Conservation (phyloP, 768 basidiomycete species). For the Serendipita sp. region DNA sequence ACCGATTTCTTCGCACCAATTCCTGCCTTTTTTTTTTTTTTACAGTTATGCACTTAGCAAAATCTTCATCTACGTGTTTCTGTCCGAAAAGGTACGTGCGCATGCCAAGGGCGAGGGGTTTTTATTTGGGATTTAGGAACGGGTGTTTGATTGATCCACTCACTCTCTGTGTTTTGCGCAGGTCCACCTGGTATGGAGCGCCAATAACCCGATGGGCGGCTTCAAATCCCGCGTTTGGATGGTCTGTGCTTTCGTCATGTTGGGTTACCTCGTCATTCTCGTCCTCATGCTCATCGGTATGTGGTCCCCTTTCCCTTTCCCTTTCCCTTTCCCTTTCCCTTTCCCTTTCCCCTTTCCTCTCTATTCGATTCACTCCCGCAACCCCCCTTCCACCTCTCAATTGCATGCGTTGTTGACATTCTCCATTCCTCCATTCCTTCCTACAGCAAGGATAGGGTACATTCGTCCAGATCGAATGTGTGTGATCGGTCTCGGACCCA, state of each 20-base stretch:
- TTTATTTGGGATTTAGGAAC: background rate
- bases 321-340: background rate
- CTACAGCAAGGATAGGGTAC: constrained; percentile 5
- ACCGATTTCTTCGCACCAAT: no score
- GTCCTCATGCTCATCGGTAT: constrained; percentile 3
- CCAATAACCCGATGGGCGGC: background rate
- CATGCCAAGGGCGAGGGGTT: background rate
- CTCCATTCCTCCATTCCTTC: background rate
- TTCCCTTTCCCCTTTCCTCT: no score
- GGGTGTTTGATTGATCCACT: background rate
- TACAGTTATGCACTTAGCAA: constrained; percentile 8
- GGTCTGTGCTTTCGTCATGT: constrained; percentile 5
- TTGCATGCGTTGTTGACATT: no score
- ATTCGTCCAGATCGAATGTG: constrained; percentile 9
- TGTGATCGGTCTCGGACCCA: constrained; percentile 8
- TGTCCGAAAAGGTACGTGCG: constrained; percentile 9
- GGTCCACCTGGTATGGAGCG: constrained; percentile 5
- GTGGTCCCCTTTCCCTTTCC: background rate
- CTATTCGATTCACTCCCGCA: no score
- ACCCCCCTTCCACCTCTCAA: no score
- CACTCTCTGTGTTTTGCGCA: background rate
- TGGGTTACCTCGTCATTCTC: background rate
- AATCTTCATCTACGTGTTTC: constrained; percentile 10
- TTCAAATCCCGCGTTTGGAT: constrained; percentile 5
- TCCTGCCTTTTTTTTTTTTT: background rate